These are phyloP conservation scores for Curvularia spicifera DNA, from an alignment of 2,329 filamentous ascomycete genomes.

Conservation along the genomic window DNA sequence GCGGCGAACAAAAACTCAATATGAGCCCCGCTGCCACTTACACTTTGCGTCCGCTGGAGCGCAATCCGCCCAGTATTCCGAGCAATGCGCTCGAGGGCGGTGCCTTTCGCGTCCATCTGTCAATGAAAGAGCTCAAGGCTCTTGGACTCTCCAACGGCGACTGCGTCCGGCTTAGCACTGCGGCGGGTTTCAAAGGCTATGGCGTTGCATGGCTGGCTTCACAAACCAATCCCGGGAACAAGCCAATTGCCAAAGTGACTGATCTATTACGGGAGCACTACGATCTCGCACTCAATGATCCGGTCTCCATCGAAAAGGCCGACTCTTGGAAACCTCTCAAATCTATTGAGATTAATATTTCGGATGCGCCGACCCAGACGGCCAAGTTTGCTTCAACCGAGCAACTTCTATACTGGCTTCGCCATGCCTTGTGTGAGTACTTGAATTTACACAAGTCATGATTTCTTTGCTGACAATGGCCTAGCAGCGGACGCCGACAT, in stretches of 20 bases:
- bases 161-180: constrained; percentile 59
- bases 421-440: constrained; percentile 41
- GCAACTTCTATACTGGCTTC: constrained; percentile 41
- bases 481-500: constrained; percentile 66
- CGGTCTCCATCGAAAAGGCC: constrained; percentile 64
- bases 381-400: constrained; percentile 34
- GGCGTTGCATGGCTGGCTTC: constrained; percentile 69
- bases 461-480: constrained; percentile 18
- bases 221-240: constrained; percentile 50
- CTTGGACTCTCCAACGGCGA: constrained; percentile 65
- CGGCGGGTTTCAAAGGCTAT: constrained; percentile 55
- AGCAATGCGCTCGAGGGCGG: constrained; percentile 61
- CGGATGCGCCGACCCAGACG: constrained; percentile 26
- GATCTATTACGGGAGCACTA: constrained; percentile 75
- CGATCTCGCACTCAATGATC: constrained; percentile 66
- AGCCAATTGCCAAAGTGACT: constrained; percentile 64
- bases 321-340: constrained; percentile 38
- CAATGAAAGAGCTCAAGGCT: constrained; percentile 61
- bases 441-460: not conserved
- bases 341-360: constrained; percentile 36
- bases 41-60: constrained; percentile 60
- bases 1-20: constrained; percentile 1
- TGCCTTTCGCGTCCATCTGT: constrained; percentile 65
- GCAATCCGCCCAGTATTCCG: constrained; percentile 54
- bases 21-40: constrained; percentile 49